These are phyloP conservation scores for Coniochaeta sp. DNA, from an alignment of 2,329 filamentous ascomycete species.

Conservation along the genomic window DNA sequence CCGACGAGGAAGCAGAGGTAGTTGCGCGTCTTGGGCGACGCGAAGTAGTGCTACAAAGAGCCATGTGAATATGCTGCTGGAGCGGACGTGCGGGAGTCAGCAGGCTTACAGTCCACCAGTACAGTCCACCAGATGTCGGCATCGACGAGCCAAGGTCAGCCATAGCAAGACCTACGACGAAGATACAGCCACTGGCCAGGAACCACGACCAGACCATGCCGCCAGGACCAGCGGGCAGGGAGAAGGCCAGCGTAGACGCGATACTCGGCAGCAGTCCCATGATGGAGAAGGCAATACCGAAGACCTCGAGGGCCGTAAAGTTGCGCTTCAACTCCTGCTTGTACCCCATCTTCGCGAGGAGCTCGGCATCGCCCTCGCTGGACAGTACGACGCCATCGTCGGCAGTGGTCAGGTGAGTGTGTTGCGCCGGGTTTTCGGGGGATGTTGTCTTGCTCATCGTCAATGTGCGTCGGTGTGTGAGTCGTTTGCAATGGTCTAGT, in stretches of 20 bases:
- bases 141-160: conserved; percentile 46
- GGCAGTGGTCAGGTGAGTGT: conserved; percentile 9
- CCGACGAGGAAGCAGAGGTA: conserved; percentile 53
- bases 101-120: conserved; percentile 40
- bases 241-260: conserved; percentile 51
- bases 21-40: conserved; percentile 45
- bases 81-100: neutral
- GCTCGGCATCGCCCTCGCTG: conserved; percentile 21
- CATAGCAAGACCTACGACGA: conserved; percentile 54
- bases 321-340: conserved; percentile 55
- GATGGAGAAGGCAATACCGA: conserved; percentile 52
- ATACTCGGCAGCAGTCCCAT: conserved; percentile 57
- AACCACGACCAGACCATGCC: conserved; percentile 60
- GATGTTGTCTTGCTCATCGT: neutral
- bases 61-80: neutral
- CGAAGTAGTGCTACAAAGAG: conserved; percentile 43
- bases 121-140: conserved; percentile 52
- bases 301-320: conserved; percentile 56
- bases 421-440: conserved; percentile 10
- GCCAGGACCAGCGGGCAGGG: conserved; percentile 50
- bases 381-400: conserved; percentile 15
- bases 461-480: neutral
- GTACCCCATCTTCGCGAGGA: conserved; percentile 25
- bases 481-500: neutral
- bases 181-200: conserved; percentile 48